Percentiles rank a stretch among this genome's conserved stretches.
Evolutionary conservation across 257 asterid species (phyloP).

Genomic region (Solanum ahanhuiri): DNA sequence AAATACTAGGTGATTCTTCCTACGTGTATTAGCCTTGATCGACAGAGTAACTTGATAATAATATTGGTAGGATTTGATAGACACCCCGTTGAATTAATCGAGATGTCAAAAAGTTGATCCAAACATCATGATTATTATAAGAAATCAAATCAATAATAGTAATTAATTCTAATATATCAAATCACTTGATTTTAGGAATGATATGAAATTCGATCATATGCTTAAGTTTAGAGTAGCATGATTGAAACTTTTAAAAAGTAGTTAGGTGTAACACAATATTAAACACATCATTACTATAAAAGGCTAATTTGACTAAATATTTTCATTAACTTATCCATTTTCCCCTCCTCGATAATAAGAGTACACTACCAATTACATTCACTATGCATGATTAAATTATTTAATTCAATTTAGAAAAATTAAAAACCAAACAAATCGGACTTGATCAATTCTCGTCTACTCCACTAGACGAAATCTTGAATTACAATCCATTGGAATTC

Average conservation of each 20-base stretch:
- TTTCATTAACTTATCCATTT: neutral
- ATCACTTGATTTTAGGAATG: neutral
- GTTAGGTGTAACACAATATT: neutral
- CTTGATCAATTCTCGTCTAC: neutral
- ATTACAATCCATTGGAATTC: neutral
- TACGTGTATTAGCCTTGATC: accelerated
- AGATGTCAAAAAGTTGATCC: too few species aligned
- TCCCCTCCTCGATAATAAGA: neutral
- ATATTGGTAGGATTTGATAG: accelerated
- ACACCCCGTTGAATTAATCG: too few species aligned
- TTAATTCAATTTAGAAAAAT: neutral
- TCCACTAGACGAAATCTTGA: neutral
- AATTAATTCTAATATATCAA: neutral
- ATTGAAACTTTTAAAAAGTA: neutral
- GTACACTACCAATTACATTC: neutral
- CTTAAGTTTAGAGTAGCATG: neutral
- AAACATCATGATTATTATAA: too few species aligned
- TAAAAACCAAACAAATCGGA: neutral
- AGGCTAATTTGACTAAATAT: neutral
- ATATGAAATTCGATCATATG: neutral
- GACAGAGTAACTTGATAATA: too few species aligned
- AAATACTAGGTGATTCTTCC: neutral
- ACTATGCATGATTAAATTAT: neutral
- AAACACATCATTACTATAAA: neutral
- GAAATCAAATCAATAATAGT: too few species aligned